Evolutionary conservation across 1,139 yeast species (phyloP), one percentile per base, ranked within the genome.

Genomic region (Arxiozyma slooffiae): DNA sequence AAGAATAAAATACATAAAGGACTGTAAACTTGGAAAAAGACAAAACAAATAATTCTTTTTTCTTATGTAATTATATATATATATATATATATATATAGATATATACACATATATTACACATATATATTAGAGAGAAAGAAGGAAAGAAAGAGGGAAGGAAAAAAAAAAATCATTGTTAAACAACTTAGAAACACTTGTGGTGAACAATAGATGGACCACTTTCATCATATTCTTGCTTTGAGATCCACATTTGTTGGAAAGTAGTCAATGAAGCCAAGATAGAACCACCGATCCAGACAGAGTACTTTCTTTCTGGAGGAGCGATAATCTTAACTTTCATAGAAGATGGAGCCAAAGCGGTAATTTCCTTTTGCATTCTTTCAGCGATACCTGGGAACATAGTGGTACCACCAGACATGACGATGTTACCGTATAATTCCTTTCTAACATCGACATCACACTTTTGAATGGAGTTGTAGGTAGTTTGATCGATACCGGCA

Each of bases 381-480:
- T 92, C 97, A 75, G 97, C 97, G 75, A 92, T 89, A 81, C 97
- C 97, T 77, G 97, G 97, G 96, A 89, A 90, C 97, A 92, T 88
- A 67, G 97, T 90, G 70, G 97, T 89, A 86, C 97, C 98, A 83
- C 98, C 98, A 65, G 97, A 90, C 95, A 90, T 84, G 73, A 92
- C 98, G 71, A 92, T 92, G 85, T 92, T 92, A 78, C 96, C 95
- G 80, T 92, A 92, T 75, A 92, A 83, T 75, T 92, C 97, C 81
- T 88, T 90, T 79, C 98, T 88, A 67, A 92, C 97, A 78, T 92
- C 98, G 68, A 92, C 85, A 76, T 92, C 98, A 80, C 97, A 90
- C 88, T 90, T 90, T 83, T 86, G 88, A 79, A 92, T 92, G 61
- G 97, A 90, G 88, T 90, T 90, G 85, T 86, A 92, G 68, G 97